phyloP scores from a whole-genome alignment of 345 rosid genomes.

The Eutrema heterophyllum region DNA sequence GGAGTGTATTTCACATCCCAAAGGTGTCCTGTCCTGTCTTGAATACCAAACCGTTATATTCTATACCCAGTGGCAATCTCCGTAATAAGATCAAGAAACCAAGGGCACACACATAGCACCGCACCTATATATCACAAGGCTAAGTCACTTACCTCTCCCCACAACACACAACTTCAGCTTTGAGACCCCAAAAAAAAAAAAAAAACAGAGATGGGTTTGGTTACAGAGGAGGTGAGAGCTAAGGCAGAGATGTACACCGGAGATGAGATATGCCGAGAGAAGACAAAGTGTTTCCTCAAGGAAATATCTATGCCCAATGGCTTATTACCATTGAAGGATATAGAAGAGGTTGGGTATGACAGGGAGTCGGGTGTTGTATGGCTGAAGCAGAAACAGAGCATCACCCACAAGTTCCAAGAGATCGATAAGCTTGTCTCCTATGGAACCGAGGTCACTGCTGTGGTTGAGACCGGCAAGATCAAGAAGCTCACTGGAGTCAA shows the following conservation, averaged over 20 bases:
- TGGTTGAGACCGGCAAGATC: constrained; percentile 53
- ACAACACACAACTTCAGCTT: constrained; percentile 22
- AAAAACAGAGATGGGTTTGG: constrained; percentile 40
- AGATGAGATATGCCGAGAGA: constrained; percentile 65
- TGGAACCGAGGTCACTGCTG: constrained; percentile 75
- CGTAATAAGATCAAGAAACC: background rate
- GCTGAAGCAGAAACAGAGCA: constrained; percentile 79
- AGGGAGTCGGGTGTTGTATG: constrained; percentile 87
- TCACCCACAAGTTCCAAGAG: constrained; percentile 73
- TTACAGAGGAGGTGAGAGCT: constrained; percentile 70
- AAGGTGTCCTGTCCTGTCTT: background rate
- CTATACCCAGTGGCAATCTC: constrained; percentile 5
- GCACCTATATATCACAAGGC: constrained; percentile 19
- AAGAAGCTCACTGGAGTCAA: constrained; percentile 97
- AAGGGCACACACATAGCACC: background rate
- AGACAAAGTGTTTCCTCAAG: constrained; percentile 47
- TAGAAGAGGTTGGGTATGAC: constrained; percentile 70
- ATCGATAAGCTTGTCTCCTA: constrained; percentile 57
- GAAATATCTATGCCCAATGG: constrained; percentile 76
- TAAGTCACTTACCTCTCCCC: constrained; percentile 1
- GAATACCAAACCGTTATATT: background rate
- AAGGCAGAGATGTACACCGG: constrained; percentile 76
- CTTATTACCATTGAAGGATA: constrained; percentile 68
- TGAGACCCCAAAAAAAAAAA: background rate
- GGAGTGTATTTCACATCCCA: background rate